phyloP scores from a whole-genome alignment of 768 basidiomycete species.

The Fomitopsis serialis region DNA sequence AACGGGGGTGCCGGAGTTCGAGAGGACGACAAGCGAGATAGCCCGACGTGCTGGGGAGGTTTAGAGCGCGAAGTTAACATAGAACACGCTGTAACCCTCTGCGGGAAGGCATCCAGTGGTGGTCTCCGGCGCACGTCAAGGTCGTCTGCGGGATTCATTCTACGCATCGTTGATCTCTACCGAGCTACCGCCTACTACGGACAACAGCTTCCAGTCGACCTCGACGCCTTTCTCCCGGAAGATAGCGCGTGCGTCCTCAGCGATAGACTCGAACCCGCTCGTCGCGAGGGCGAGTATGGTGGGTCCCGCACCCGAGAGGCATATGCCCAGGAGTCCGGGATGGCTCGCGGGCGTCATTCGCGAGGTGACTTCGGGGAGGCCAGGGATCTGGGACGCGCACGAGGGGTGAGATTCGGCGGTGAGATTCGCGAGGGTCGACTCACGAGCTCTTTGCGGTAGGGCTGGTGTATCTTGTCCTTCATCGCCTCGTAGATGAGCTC shows the following conservation, averaged over 20 bases:
- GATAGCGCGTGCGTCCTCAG: conserved; percentile 70
- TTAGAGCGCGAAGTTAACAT: too few relatives aligned
- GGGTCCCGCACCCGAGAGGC: conserved; percentile 95
- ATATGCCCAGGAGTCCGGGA: conserved; percentile 94
- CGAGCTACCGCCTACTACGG: conserved; percentile 48
- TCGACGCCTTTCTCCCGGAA: conserved; percentile 69
- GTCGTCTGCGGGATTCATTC: too few relatives aligned
- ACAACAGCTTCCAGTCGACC: conserved; percentile 87
- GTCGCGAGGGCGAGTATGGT: conserved; percentile 96
- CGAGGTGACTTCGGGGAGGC: conserved; percentile 88
- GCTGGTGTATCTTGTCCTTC: conserved; percentile 98
- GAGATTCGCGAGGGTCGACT: conserved; percentile 21
- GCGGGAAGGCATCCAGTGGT: too few relatives aligned
- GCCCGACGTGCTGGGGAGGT: too few relatives aligned
- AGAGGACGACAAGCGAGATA: too few relatives aligned
- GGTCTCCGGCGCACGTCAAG: too few relatives aligned
- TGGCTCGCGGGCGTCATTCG: conserved; percentile 83
- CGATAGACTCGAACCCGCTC: conserved; percentile 76
- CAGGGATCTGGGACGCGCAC: conserved; percentile 69
- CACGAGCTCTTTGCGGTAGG: conserved; percentile 85
- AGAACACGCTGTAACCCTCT: too few relatives aligned
- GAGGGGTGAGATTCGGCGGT: background rate
- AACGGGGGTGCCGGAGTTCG: too few relatives aligned
- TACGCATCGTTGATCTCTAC: conserved; percentile 6
- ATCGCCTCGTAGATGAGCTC: conserved; percentile 98